Conservation (phyloP, 1,284 basidiomycete species). For the Rhodotorula mucilaginosa region DNA sequence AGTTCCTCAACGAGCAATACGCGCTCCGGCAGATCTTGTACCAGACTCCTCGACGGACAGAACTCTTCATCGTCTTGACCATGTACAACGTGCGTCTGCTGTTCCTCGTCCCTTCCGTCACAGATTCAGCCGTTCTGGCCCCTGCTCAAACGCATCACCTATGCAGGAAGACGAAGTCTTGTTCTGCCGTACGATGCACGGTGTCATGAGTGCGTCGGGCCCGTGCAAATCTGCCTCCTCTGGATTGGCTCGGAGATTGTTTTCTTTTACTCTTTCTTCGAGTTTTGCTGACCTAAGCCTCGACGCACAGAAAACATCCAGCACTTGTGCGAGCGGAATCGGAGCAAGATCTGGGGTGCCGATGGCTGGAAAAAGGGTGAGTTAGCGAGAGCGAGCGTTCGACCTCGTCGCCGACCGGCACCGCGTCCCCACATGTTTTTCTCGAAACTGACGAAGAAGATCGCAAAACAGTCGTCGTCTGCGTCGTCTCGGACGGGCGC, state of each 20-base stretch:
- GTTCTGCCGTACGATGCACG: slow-evolving; percentile 84
- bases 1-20: slow-evolving; percentile 75
- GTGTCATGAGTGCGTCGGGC: slow-evolving; percentile 63
- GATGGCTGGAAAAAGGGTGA: slow-evolving; percentile 87
- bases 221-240: not conserved
- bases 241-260: not conserved
- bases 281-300: too few species aligned
- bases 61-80: slow-evolving; percentile 73
- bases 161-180: slow-evolving; percentile 57
- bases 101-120: too few species aligned
- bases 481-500: slow-evolving; percentile 79
- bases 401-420: not conserved
- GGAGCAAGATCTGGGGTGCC: slow-evolving; percentile 90
- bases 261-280: not conserved
- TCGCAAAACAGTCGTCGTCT: slow-evolving; percentile 64
- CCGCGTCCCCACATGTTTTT: not conserved
- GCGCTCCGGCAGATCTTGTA: slow-evolving; percentile 83
- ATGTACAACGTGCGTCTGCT: slow-evolving; percentile 61
- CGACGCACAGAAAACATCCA: slow-evolving; percentile 54
- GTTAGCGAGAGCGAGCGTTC: not conserved
- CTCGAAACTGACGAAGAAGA: not conserved
- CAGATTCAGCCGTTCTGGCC: too few species aligned
- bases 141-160: too few species aligned
- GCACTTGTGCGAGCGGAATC: slow-evolving; percentile 73
- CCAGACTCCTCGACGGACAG: slow-evolving; percentile 74